Base-by-base conservation (phyloP, 176 grass and related monocot genomes). In the Stipa capillata region DNA sequence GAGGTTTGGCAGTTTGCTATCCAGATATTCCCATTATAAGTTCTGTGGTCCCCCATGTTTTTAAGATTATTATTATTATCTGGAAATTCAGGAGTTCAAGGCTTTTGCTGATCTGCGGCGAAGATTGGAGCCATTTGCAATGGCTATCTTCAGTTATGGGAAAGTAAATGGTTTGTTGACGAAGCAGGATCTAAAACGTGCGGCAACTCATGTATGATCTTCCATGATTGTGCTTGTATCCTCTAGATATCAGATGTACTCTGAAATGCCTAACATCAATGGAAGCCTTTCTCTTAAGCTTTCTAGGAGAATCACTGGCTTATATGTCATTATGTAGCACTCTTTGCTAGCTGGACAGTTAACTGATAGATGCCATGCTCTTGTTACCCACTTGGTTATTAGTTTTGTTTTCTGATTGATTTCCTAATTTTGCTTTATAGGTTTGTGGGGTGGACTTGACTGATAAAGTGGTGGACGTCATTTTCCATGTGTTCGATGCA, bases 161-260 rank as follows among this genome's bases (percentile, higher is more conserved):
- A 94, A 92, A 98, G 54, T 94, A 64, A 98, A 89, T 5, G 92
- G 96, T 41, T 87, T 94, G 77, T 78, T 98, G 85, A 98, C 92
- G 32, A 98, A 98, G 85, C 69, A 90, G 77, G 96, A 98, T 86
- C 84, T 98, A 42, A 88, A 87, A 74, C 85, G 88, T 74, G 96
- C 96, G 52, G 89, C 92, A 87, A 85, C 79, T 57, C 87, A 93
- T 89, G 96, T 98, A 98, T 73, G 63, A 20, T 64, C 53, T 74
- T 76, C 21, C 8, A 49, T 36, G 54, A 78, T 45, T 62, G 6
- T 53, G 15, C 14, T 50, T 39, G 42, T 43, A 31, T 24, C 29
- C 62, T 77, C 28, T 56, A 69, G 14, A 67, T 58, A 36, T 16
- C 17, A 41, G 23, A 35, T 61, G 24, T 34, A 27, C 33, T 60